Base-by-base conservation (phyloP, 768 basidiomycete species). In the Suillus ampliporus region DNA sequence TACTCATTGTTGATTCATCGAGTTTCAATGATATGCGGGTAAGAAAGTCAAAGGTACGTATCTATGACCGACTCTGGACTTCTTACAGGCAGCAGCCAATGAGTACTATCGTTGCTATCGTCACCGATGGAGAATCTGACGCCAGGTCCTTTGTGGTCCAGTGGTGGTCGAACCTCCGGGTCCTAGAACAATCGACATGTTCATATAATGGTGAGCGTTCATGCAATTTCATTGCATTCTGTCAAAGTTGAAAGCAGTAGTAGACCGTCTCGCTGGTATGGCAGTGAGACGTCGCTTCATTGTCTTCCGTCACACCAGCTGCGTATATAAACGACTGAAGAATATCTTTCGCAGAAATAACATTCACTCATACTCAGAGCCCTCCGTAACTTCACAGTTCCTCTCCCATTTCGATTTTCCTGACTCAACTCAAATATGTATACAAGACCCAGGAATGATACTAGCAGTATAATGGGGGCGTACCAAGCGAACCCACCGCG, bases 401-500 rank as follows among this genome's bases (percentile, higher is more conserved):
- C 26, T 17, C 19, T 58, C 50, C 1, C 13, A n/a, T 34, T 51
- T 19, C 38, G 15, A 56, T 41, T 61, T 34, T 19, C 21, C 44
- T 37, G 21, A 40, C 38, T 19, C 15, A 47, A n/a, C 63, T 35
- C 47, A 44, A n/a, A 65, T 17, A 41, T 56, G 46, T 34, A 19
- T 11, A 28, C 19, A 34, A 21, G 13, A 31, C 28, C 50, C 21
- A 23, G 37, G 38, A 34, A 58, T 6, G n/a, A 52, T 21, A 35
- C 21, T 21, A n/a, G 40, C 34, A 58, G 34, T 46, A 41, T 64
- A 35, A 58, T 64, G 44, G 48, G 44, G 14, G 51, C 31, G 19
- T 28, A 51, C 50, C 50, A 28, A 21, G 19, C n/a, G 19, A 40
- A 19, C 17, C 37, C 38, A 35, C 40, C 72, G 19, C 51, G 53